Base-by-base conservation (phyloP, 306 rosid species). In the Biancaea sappan region DNA sequence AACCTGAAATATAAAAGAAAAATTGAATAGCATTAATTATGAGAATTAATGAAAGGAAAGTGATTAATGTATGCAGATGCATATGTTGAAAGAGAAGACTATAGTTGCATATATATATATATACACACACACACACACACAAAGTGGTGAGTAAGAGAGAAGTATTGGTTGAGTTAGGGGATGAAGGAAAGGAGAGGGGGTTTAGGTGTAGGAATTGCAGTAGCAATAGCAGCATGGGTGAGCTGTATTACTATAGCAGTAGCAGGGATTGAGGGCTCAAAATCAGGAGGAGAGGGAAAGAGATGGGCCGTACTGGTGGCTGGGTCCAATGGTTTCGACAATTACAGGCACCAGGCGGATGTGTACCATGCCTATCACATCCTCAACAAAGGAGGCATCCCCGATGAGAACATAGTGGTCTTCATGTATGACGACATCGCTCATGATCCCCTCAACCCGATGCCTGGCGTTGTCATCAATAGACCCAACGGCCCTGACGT, bases 391-490 rank as follows among this genome's bases (percentile, higher is more conserved):
- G 89, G 87, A 4, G 92, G 92, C 0, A 21, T 88, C 15, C 40
- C 44, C 0, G 89, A 88, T 38, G 86, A 85, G 18, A 85, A 88
- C 78, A 85, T 85, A 6, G 50, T 88, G 4, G 88, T 88, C 22
- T 88, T 88, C 78, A 85, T 85, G 91, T 82, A 87, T 14, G 88
- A 87, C 24, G 91, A 87, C 32, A 87, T 87, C 19, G 91, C 91
- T 1, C 48, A 29, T 35, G 1, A 57, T 44, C 1, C 15, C 0
- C 4, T 3, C 29, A 88, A 88, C 62, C 92, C 92, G 1, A 85
- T 68, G 62, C 88, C 79, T 12, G 92, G 89, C 24, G 66, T 83
- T 11, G 66, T 88, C 14, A 79, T 88, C 84, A 88, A 88, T 80
- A 78, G 78, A 32, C 89, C 87, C 2, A 9, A 76, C 0, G 87